phyloP scores from a whole-genome alignment of 345 rosid genomes.

The Ceriops zippeliana region DNA sequence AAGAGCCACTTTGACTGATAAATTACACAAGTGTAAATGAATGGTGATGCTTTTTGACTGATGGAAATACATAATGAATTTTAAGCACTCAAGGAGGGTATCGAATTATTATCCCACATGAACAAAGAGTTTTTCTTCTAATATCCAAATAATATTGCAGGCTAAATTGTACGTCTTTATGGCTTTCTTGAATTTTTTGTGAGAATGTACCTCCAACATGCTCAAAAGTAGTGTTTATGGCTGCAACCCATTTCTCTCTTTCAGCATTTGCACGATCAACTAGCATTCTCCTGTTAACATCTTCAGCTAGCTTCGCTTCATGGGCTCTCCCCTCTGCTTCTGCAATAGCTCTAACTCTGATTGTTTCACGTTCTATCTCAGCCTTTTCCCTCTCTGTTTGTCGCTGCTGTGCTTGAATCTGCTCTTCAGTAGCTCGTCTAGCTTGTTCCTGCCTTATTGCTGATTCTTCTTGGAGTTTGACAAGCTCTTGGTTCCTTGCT shows the following conservation, averaged over 20 bases:
- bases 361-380: conserved; percentile 97
- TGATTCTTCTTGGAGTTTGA: conserved; percentile 88
- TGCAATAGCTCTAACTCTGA: conserved; percentile 89
- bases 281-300: conserved; percentile 80
- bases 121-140: too few species aligned
- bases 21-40: too few species aligned
- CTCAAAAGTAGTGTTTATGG: conserved; percentile 86
- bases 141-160: too few species aligned
- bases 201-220: conserved; percentile 74
- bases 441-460: conserved; percentile 82
- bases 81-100: too few species aligned
- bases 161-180: too few species aligned
- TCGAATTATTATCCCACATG: too few species aligned
- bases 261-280: conserved; percentile 97
- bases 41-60: too few species aligned
- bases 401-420: conserved; percentile 85
- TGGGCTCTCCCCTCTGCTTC: conserved; percentile 99
- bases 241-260: conserved; percentile 96
- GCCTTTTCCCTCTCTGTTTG: conserved; percentile 98
- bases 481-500: conserved; percentile 92
- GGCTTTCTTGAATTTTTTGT: neutral
- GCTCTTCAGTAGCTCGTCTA: conserved; percentile 91
- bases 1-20: too few species aligned
- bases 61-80: too few species aligned
- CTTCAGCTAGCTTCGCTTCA: conserved; percentile 94